These are phyloP conservation scores for Staphylotrichum tortipilum DNA, from an alignment of 495 filamentous ascomycete genomes.

Conservation along the genomic window DNA sequence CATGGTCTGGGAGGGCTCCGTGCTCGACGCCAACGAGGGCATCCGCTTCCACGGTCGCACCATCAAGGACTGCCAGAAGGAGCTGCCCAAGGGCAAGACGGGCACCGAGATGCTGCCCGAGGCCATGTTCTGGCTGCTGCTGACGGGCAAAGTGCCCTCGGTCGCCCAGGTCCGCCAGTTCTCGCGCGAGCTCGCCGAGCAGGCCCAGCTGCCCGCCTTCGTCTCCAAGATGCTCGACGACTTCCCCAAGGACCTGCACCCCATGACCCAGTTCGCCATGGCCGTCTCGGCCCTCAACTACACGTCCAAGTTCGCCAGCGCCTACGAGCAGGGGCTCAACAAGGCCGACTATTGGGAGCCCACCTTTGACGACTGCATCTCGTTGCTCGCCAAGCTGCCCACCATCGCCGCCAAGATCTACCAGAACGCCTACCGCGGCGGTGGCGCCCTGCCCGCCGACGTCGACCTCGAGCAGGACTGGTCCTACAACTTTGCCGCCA, in stretches of 20 bases:
- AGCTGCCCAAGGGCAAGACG: constrained; percentile 84
- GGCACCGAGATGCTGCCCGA: constrained; percentile 99
- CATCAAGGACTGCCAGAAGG: constrained; percentile 93
- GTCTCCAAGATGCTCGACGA: constrained; percentile 81
- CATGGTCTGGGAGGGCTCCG: constrained; percentile 98
- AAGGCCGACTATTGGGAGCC: constrained; percentile 99
- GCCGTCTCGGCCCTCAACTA: constrained; percentile 90
- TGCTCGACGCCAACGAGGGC: constrained; percentile 92
- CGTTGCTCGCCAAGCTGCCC: constrained; percentile 88
- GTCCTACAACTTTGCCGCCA: constrained; percentile 95
- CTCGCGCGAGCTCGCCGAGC: constrained; percentile 77
- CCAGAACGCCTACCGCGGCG: constrained; percentile 73
- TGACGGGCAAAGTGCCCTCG: constrained; percentile 87
- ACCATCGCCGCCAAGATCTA: constrained; percentile 97
- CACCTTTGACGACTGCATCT: constrained; percentile 92
- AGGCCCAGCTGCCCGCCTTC: constrained; percentile 73
- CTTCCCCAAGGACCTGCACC: constrained; percentile 83
- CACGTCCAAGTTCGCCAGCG: constrained; percentile 82
- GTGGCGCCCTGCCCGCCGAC: constrained; percentile 65
- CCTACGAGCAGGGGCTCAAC: constrained; percentile 79
- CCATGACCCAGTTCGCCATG: constrained; percentile 96
- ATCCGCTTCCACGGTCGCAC: constrained; percentile 97
- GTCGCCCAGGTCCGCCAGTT: constrained; percentile 70
- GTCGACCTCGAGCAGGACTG: constrained; percentile 84
- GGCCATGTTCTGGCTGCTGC: constrained; percentile 98